These are phyloP conservation scores for Trichosporon sp. DNA, from an alignment of 1,284 basidiomycete species.

Conservation along the genomic window DNA sequence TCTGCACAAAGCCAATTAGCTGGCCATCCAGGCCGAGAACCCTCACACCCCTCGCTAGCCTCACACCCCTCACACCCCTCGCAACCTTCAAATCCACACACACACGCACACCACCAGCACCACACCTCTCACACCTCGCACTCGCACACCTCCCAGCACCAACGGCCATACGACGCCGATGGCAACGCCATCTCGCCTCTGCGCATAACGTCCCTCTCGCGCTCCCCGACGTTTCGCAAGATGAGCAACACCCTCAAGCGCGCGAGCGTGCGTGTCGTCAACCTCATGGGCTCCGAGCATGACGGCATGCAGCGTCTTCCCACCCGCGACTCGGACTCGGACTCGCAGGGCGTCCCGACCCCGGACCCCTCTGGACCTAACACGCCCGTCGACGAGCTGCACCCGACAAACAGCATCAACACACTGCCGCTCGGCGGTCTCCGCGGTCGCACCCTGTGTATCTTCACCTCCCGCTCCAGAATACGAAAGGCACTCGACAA, in stretches of 20 bases:
- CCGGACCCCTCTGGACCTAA: neutral
- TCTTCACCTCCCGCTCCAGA: slow-evolving; percentile 70
- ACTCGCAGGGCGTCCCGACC: neutral
- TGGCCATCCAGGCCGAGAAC: neutral
- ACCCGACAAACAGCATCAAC: slow-evolving; percentile 37
- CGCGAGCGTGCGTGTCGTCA: slow-evolving; percentile 73
- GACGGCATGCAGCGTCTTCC: slow-evolving; percentile 40
- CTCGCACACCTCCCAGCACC: neutral
- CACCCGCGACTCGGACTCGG: slow-evolving; percentile 35
- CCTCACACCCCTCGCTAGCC: neutral
- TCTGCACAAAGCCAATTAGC: slow-evolving; percentile 20
- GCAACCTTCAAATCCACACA: slow-evolving; percentile 3
- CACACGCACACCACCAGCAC: slow-evolving; percentile 24
- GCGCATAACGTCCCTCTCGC: slow-evolving; percentile 29
- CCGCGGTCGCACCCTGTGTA: slow-evolving; percentile 76
- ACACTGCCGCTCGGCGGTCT: slow-evolving; percentile 52
- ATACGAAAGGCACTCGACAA: slow-evolving; percentile 67
- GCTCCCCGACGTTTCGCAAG: slow-evolving; percentile 44
- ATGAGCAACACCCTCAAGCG: slow-evolving; percentile 45
- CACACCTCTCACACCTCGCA: slow-evolving; percentile 21
- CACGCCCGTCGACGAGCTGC: slow-evolving; percentile 27
- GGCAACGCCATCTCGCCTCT: slow-evolving; percentile 31
- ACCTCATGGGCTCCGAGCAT: slow-evolving; percentile 62
- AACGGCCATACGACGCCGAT: slow-evolving; percentile 35
- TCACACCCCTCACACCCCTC: neutral